A percentile compares a stretch with the other conserved stretches of the same genome.
These are phyloP conservation scores for Aspergillus funiculosus DNA, from an alignment of 495 filamentous ascomycete genomes.

Conservation along the genomic window DNA sequence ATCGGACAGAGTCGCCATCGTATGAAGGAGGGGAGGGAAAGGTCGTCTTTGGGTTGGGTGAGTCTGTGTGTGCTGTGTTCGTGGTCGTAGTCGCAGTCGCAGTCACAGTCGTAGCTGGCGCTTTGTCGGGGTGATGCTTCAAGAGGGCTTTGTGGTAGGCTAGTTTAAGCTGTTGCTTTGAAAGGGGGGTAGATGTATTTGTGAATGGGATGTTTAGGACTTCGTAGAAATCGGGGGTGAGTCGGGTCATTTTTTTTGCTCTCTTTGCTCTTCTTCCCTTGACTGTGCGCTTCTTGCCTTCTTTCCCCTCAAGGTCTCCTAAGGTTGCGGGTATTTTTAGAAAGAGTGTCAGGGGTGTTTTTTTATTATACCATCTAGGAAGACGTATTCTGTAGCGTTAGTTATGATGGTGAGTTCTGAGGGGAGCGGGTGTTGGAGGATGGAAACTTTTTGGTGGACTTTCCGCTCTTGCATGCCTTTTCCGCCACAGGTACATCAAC, in stretches of 20 bases:
- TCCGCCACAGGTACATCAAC: no score
- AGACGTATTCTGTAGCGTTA: no score
- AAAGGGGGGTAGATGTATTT: constrained; percentile 16
- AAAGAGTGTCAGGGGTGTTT: no score
- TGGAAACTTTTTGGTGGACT: no score
- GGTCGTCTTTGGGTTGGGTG: background rate
- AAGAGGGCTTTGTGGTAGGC: constrained; percentile 78
- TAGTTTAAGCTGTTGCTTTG: constrained; percentile 54
- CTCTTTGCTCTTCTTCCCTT: background rate
- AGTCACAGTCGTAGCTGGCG: constrained; percentile 16
- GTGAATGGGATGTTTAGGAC: constrained; percentile 47
- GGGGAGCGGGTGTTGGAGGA: no score
- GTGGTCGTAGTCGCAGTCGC: background rate
- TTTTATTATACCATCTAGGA: no score
- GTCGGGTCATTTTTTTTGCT: constrained; percentile 24
- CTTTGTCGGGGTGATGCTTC: constrained; percentile 77
- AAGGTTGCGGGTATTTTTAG: no score
- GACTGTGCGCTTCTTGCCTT: no score
- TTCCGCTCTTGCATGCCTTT: no score
- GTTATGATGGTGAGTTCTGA: no score
- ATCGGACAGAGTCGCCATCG: background rate
- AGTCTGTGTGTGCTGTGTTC: background rate
- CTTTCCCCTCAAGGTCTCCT: no score
- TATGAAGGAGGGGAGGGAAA: background rate
- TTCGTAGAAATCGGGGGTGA: constrained; percentile 42